Conservation (phyloP, 83 land plant species). For the Picea engelmannii region DNA sequence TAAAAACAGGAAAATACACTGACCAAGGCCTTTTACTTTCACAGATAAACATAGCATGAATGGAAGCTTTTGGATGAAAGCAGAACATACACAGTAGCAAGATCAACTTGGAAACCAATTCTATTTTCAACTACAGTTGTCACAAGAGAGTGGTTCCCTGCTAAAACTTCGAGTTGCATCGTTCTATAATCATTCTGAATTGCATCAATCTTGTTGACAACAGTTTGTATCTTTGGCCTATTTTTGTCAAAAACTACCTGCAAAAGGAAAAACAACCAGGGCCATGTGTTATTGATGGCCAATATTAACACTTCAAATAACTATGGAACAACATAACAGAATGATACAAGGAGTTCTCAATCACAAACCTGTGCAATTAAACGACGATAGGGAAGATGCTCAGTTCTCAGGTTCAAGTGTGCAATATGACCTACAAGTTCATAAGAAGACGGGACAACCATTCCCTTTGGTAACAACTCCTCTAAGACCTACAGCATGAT, state of each 20-base stretch:
- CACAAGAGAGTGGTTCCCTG: conserved; percentile 86
- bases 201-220: conserved; percentile 80
- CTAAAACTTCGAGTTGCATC: conserved; percentile 89
- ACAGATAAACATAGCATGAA: background rate
- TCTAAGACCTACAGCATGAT: conserved; percentile 56
- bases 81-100: conserved; percentile 77
- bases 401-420: conserved; percentile 74
- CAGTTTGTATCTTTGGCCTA: conserved; percentile 79
- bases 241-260: conserved; percentile 91
- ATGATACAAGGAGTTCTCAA: background rate
- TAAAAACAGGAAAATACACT: background rate
- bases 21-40: background rate
- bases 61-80: background rate
- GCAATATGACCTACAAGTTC: conserved; percentile 94
- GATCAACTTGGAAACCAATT: conserved; percentile 77
- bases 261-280: conserved; percentile 9
- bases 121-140: conserved; percentile 86
- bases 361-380: conserved; percentile 78
- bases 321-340: background rate
- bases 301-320: background rate
- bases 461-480: conserved; percentile 68
- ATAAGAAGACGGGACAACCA: conserved; percentile 66
- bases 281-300: conserved; percentile 3
- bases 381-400: conserved; percentile 70
- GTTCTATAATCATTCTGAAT: conserved; percentile 79